Base-by-base conservation (phyloP, 1,284 basidiomycete genomes). In the Apiotrichum akiyoshidainum region DNA sequence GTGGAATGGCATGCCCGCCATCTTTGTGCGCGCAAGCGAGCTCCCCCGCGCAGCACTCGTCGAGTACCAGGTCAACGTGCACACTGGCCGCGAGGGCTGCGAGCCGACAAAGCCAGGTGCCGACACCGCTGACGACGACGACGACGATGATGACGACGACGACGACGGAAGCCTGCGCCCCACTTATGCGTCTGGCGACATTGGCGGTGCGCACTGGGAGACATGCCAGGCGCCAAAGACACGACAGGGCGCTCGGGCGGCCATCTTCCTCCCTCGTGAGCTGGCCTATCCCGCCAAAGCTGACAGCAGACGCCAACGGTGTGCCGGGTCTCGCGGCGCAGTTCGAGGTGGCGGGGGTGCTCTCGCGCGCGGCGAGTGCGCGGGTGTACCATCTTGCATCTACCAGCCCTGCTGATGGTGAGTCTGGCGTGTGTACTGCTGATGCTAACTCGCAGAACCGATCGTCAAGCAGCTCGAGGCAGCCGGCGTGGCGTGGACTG, bases 11-110 rank as follows among this genome's bases (percentile, higher is more conserved):
- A 63, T 69, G 2, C 86, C 88, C 5, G 82, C 84, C 0, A 69
- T 92, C 10, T 88, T 89, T 66, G 76, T 87, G 0, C 83, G 82
- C 11, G 86, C 92, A 0, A 83, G 84, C 46, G 82, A 84, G 49
- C 79, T 97, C 13, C 93, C 93, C 0, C 89, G 87, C 67, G 83
- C 81, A 52, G 92, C 91, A 2, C 64, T 77, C 45, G 73, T 82
- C 16, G 82, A 83, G 66, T 81, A 78, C 68, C 81, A 83, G 66
- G 70, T 79, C 17, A 74, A 77, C 22, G 58, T 73, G 21, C 75
- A 79, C 56, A 78, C 77, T 1, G 77, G 76, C 14, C 63, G 72
- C 26, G 46, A 46, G 8, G 65, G 61, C 12, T 49, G 41, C 33
- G 51, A 58, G 33, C 40, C 34, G 17, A n/a, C 44, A 1, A 21